These are phyloP conservation scores for Articulospora tetracladia DNA, from an alignment of 495 filamentous ascomycete genomes.

Conservation along the genomic window DNA sequence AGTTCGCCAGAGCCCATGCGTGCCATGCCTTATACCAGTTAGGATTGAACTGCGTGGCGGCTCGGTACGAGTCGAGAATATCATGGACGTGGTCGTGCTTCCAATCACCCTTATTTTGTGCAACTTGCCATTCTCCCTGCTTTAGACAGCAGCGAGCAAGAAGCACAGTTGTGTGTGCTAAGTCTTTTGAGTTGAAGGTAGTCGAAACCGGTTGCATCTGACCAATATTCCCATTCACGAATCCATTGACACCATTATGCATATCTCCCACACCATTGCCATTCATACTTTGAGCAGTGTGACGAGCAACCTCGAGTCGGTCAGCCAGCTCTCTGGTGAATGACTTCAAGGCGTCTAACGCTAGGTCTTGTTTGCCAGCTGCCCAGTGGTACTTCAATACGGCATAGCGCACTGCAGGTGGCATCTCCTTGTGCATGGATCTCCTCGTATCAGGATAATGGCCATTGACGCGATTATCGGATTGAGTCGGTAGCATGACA, in stretches of 20 bases:
- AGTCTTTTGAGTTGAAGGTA: not conserved
- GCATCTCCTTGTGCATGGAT: conserved; percentile 31
- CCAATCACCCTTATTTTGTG: conserved; percentile 82
- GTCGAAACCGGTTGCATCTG: not conserved
- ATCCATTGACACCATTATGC: conserved; percentile 51
- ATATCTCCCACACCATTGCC: conserved; percentile 41
- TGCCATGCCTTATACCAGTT: conserved; percentile 99
- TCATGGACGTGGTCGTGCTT: conserved; percentile 68
- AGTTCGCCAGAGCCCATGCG: conserved; percentile 98
- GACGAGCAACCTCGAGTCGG: conserved; percentile 59
- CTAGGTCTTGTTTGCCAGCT: conserved; percentile 53
- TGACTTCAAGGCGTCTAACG: conserved; percentile 71
- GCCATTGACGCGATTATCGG: not conserved
- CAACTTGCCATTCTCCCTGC: conserved; percentile 92
- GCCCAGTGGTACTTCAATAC: conserved; percentile 95
- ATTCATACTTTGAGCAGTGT: conserved; percentile 51
- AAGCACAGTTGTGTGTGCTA: conserved; percentile 64
- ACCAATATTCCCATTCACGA: conserved; percentile 22
- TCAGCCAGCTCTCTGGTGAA: conserved; percentile 79
- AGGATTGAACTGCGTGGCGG: conserved; percentile 86
- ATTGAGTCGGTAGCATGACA: conserved; percentile 42
- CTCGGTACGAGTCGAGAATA: conserved; percentile 80
- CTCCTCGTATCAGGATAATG: conserved; percentile 25
- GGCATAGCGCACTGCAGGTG: conserved; percentile 83
- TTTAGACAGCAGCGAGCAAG: conserved; percentile 93